Percentiles rank a stretch among this genome's conserved stretches.
phyloP scores from a whole-genome alignment of 768 basidiomycete species.

The Tephrocybe rancida region DNA sequence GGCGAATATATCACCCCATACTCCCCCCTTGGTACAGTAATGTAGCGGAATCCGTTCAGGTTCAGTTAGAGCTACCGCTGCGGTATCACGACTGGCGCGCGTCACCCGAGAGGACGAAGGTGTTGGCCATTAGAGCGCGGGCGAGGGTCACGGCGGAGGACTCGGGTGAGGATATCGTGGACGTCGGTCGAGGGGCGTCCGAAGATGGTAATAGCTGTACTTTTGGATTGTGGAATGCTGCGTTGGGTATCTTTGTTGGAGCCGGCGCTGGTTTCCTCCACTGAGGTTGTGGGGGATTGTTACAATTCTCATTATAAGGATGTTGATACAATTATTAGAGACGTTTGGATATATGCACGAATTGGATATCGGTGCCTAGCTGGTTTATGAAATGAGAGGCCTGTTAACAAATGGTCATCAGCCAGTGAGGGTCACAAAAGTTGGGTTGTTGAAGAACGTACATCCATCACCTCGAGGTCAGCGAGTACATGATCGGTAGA shows the following conservation, averaged over 20 bases:
- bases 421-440: neutral
- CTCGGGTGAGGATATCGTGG: constrained; percentile 32
- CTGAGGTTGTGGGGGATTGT: constrained; percentile 4
- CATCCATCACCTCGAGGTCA: constrained; percentile 31
- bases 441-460: constrained; percentile 27
- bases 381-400: neutral
- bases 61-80: constrained; percentile 44
- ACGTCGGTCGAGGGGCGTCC: constrained; percentile 30
- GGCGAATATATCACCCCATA: constrained; percentile 35
- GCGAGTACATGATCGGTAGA: constrained; percentile 40
- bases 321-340: neutral
- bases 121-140: constrained; percentile 62
- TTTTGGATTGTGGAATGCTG: constrained; percentile 33
- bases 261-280: constrained; percentile 47
- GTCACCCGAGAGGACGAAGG: constrained; percentile 60
- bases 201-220: constrained; percentile 38
- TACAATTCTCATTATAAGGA: neutral
- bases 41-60: constrained; percentile 72
- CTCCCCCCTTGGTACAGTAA: constrained; percentile 65
- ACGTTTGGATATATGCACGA: neutral
- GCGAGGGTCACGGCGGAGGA: constrained; percentile 68
- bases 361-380: neutral
- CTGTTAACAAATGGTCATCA: neutral
- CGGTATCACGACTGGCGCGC: constrained; percentile 49
- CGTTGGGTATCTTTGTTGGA: constrained; percentile 54